These are phyloP conservation scores for Clarireedia sp. DNA, from an alignment of 2,329 filamentous ascomycete genomes.

Conservation along the genomic window DNA sequence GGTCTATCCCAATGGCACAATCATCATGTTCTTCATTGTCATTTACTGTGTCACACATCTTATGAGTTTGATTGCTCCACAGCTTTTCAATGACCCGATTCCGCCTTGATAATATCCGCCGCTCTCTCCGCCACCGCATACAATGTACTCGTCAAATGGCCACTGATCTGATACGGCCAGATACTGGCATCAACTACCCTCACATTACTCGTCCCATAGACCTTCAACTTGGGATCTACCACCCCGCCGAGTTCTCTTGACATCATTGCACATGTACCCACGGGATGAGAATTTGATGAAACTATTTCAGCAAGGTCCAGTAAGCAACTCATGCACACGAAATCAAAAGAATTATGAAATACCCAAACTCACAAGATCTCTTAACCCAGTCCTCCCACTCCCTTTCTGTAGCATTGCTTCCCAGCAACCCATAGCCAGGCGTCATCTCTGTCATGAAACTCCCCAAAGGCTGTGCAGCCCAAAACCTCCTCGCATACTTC, in stretches of 20 bases:
- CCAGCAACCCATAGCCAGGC: slow-evolving; percentile 8
- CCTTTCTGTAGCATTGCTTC: slow-evolving; percentile 11
- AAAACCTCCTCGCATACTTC: slow-evolving; percentile 13
- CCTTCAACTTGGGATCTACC: slow-evolving; percentile 16
- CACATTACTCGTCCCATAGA: slow-evolving; percentile 16
- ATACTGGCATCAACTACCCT: slow-evolving; percentile 19
- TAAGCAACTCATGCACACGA: neutral
- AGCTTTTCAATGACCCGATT: neutral
- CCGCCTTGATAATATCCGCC: slow-evolving; percentile 13
- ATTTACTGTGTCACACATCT: too few species aligned
- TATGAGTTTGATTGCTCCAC: neutral
- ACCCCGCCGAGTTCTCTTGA: slow-evolving; percentile 14
- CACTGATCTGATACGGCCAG: slow-evolving; percentile 13
- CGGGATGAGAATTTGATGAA: slow-evolving; percentile 13
- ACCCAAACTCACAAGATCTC: slow-evolving; percentile 6
- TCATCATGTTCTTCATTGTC: neutral
- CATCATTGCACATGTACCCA: slow-evolving; percentile 19
- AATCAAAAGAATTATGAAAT: neutral
- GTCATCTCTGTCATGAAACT: neutral
- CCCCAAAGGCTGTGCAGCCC: slow-evolving; percentile 1
- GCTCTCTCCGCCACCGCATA: slow-evolving; percentile 19
- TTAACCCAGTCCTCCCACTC: slow-evolving; percentile 11
- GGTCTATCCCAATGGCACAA: too few species aligned
- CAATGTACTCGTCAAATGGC: slow-evolving; percentile 15
- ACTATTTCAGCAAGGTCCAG: neutral